phyloP scores from a whole-genome alignment of 2,329 filamentous ascomycete species.

The Paramyrothecium roridum region DNA sequence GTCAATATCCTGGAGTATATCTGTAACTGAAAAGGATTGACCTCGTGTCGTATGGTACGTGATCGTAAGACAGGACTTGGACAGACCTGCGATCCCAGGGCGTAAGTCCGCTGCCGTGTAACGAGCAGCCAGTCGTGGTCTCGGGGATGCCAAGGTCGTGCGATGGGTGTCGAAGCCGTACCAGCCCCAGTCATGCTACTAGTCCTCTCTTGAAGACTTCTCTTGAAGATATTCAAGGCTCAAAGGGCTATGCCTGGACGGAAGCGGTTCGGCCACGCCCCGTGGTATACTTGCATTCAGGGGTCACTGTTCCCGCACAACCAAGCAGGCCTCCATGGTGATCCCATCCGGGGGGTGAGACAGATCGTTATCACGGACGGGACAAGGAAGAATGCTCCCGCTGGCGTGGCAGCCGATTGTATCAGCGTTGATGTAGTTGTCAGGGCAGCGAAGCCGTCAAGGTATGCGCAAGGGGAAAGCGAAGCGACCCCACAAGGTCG shows the following conservation, averaged over 20 bases:
- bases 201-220: conserved; percentile 33
- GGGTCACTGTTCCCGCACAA: conserved; percentile 32
- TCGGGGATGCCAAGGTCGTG: conserved; percentile 4
- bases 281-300: conserved; percentile 35
- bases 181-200: conserved; percentile 20
- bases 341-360: conserved; percentile 40
- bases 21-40: conserved; percentile 12
- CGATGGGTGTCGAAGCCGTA: conserved; percentile 20
- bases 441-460: conserved; percentile 6
- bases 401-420: conserved; percentile 27
- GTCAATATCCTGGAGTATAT: conserved; percentile 42
- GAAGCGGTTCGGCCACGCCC: too few species aligned
- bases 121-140: too few species aligned
- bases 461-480: conserved; percentile 41
- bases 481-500: conserved; percentile 39
- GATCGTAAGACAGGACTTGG: too few species aligned
- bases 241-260: conserved; percentile 41
- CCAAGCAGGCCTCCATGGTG: conserved; percentile 49
- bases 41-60: too few species aligned
- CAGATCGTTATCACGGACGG: conserved; percentile 47
- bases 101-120: too few species aligned
- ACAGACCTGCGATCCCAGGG: too few species aligned
- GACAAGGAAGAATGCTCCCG: conserved; percentile 36
- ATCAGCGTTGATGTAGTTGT: conserved; percentile 25
- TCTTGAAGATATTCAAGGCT: conserved; percentile 46